A percentile compares a stretch with the other conserved stretches of the same genome.
Conservation (phyloP, 768 basidiomycete genomes). For the Rubroboletus satanas region DNA sequence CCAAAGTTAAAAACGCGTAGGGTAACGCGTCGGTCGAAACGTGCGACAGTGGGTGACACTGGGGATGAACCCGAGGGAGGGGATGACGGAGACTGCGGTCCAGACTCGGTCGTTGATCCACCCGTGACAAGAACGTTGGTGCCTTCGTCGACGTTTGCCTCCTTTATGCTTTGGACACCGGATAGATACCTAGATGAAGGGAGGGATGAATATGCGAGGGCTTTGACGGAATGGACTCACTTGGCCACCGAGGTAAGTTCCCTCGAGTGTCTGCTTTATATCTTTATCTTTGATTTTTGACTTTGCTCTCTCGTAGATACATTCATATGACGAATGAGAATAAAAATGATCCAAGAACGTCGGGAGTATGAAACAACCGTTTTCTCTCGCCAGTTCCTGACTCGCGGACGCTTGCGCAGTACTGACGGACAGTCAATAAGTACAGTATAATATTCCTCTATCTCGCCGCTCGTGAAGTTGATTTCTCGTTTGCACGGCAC, state of each 20-base stretch:
- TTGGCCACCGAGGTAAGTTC: conserved; percentile 57
- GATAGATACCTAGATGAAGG: conserved; percentile 68
- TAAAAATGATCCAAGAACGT: background rate
- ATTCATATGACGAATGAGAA: conserved; percentile 22
- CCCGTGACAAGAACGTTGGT: conserved; percentile 35
- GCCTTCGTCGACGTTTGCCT: conserved; percentile 55
- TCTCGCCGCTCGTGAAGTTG: background rate
- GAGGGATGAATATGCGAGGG: conserved; percentile 66
- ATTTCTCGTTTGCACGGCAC: background rate
- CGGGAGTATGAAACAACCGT: background rate
- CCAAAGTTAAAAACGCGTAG: conserved; percentile 13
- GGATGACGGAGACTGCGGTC: conserved; percentile 21
- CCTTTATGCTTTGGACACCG: conserved; percentile 72
- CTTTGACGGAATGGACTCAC: conserved; percentile 67
- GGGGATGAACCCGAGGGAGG: conserved; percentile 24
- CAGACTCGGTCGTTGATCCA: background rate
- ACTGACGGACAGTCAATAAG: background rate
- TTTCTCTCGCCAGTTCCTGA: background rate
- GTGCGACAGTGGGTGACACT: conserved; percentile 28
- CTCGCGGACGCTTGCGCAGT: background rate
- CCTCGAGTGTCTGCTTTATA: background rate
- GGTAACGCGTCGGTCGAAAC: conserved; percentile 17
- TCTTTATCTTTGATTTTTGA: background rate
- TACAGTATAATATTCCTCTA: background rate
- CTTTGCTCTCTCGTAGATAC: conserved; percentile 17